Base-by-base conservation (phyloP, 305 asterid species). In the Striga hermonthica region DNA sequence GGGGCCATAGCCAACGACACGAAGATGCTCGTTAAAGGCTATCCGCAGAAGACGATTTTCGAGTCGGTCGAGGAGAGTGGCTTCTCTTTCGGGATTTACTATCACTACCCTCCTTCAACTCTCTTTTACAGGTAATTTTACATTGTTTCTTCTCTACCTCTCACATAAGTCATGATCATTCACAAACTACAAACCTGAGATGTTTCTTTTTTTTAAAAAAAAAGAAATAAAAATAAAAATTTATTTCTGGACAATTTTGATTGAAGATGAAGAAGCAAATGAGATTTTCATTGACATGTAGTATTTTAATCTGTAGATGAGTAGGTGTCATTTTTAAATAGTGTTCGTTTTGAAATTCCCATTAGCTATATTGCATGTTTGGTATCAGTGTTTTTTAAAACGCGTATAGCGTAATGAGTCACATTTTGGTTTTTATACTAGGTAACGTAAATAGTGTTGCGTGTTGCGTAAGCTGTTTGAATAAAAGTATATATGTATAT, bases 21-120 rank as follows among this genome's bases (percentile, higher is more conserved):
- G 4, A 76, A 77, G 37, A 68, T 68, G 85, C 78, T 90, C 73
- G 47, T 85, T n/a, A 15, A 79, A 45, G 97, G 95, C 48, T 82
- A 74, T 50, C 95, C 97, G 1, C 94, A 90, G 77, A 90, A 85
- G 78, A 90, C 97, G 2, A 85, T 90, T 7, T 90, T 90, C 48
- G 91, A 90, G 58, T 85, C 97, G 4, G 66, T 87, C 56, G 94
- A 90, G 35, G 91, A 90, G 9, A 71, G 45, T 10, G 95, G 90
- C 3, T 74, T 47, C 9, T 60, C 74, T 5, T 90, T 90, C 40
- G 97, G 97, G 54, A 81, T 90, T 36, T 87, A 85, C 38, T 77
- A 87, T 69, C 94, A 87, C 75, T 78, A 79, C 5, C 87, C 91
- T 75, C 97, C 97, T 2, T 67, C 97, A 1, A 87, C 91, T 7